Base-by-base conservation (phyloP, 2,329 filamentous ascomycete species). In the Neonectria coccinea region DNA sequence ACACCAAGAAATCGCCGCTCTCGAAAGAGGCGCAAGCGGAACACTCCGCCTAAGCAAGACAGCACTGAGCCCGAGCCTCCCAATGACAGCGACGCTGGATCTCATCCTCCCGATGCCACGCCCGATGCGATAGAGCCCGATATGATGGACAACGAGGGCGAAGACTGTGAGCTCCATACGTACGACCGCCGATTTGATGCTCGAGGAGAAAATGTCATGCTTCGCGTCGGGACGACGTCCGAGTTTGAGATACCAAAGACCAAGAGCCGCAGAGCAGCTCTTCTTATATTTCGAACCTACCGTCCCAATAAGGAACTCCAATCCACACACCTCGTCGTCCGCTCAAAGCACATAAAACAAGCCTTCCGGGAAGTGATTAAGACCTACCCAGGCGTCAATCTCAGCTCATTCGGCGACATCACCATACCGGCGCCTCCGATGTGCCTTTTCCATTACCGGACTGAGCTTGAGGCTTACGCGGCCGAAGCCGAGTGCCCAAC, bases 391-490 rank as follows among this genome's bases (percentile, higher is more conserved):
- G 11, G 9, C 3, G 20, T 58, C 44, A 51, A 10, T 27, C 18
- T 58, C n/a, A 12, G 42, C 14, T 48, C 55, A 2, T 27, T 45
- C 7, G 18, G 55, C 11, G 29, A 11, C 11, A 18, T 58, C 31
- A 16, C 8, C 18, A 16, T 58, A 2, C 5, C 11, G 6, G 9
- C n/a, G 11, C 51, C 44, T 2, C 55, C 55, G n/a, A 58, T 39
- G 45, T 58, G 55, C 36, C 31, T 58, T 25, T 51, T 58, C 31
- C 55, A 58, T 25, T 58, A 45, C 33, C 16, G 51, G 2, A 12
- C 14, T 12, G 51, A 54, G 14, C 51, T 54, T 6, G n/a, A 12
- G n/a, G 33, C 18, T 14, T 54, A 54, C 12, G 51, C 51, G 25
- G 42, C n/a, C 11, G 12, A 25, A 22, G 27, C n/a, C 10, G 33